phyloP scores from a whole-genome alignment of 148 eudicot species.

The Euryodendron excelsum region DNA sequence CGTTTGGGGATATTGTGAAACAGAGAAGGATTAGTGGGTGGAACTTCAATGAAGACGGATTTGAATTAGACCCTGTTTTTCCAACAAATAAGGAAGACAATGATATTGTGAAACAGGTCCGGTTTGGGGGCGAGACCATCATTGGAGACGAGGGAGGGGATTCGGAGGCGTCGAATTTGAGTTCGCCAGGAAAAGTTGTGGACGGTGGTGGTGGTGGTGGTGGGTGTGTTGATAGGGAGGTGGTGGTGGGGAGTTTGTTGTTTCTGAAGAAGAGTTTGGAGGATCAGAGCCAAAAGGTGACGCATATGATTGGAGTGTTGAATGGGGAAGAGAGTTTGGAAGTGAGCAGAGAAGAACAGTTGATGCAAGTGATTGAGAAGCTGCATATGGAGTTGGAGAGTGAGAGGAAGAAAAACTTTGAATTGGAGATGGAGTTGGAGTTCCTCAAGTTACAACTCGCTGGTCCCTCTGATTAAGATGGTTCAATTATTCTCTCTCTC shows the following conservation, averaged over 20 bases:
- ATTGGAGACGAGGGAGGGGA: conserved; percentile 17
- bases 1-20: conserved; percentile 11
- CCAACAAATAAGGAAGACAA: conserved; percentile 20
- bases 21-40: conserved; percentile 87
- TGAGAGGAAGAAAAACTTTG: conserved; percentile 46
- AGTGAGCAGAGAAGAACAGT: conserved; percentile 43
- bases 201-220: conserved; percentile 16
- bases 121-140: conserved; percentile 25
- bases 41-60: conserved; percentile 75
- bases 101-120: conserved; percentile 11
- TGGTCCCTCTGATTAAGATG: conserved; percentile 9
- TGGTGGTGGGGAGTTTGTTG: conserved; percentile 45
- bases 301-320: conserved; percentile 36
- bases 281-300: conserved; percentile 56
- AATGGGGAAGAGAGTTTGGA: conserved; percentile 30
- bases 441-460: conserved; percentile 27
- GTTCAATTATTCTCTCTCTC: no score
- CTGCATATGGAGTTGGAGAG: conserved; percentile 47
- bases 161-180: not conserved
- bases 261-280: conserved; percentile 59
- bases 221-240: conserved; percentile 34
- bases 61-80: conserved; percentile 63
- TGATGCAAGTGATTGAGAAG: conserved; percentile 42
- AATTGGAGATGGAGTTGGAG: conserved; percentile 48
- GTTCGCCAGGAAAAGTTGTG: conserved; percentile 7